A percentile compares a stretch with the other conserved stretches of the same genome.
Evolutionary conservation across 2,329 filamentous ascomycete species (phyloP).

Genomic region (Cephalotrichum gorgonifer): DNA sequence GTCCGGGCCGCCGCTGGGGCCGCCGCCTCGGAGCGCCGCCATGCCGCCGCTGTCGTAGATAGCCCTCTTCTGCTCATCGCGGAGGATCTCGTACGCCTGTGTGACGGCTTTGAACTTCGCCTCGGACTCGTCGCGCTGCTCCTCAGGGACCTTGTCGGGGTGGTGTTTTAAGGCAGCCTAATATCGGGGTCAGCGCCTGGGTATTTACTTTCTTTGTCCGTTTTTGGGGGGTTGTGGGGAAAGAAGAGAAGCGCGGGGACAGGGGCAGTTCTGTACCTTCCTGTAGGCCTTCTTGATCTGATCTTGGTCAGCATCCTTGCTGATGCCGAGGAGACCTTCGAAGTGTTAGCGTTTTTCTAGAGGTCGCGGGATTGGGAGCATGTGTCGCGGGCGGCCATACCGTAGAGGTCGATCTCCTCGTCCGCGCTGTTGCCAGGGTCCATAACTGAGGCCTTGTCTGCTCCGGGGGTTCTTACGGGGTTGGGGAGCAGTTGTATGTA

Average conservation of each 20-base stretch:
- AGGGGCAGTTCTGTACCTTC: conserved; percentile 52
- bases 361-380: not conserved
- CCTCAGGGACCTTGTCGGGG: conserved; percentile 88
- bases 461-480: not conserved
- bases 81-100: conserved; percentile 95
- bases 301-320: conserved; percentile 59
- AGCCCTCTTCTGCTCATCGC: conserved; percentile 85
- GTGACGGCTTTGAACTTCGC: conserved; percentile 86
- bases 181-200: not conserved
- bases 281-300: conserved; percentile 95
- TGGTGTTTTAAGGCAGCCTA: conserved; percentile 81
- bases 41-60: conserved; percentile 93
- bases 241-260: not conserved
- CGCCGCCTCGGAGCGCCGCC: conserved; percentile 71
- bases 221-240: conserved; percentile 1
- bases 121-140: conserved; percentile 76
- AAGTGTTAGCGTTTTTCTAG: conserved; percentile 1
- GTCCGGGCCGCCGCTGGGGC: conserved; percentile 44
- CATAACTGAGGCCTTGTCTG: not conserved
- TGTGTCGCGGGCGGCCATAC: conserved; percentile 24
- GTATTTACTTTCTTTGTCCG: too few relatives aligned
- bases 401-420: conserved; percentile 50
- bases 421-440: not conserved
- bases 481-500: not conserved
- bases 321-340: conserved; percentile 68